Evolutionary conservation across 2,329 filamentous ascomycete species (phyloP), one percentile per base, ranked within the genome.

Genomic region (Penicillium sp.): DNA sequence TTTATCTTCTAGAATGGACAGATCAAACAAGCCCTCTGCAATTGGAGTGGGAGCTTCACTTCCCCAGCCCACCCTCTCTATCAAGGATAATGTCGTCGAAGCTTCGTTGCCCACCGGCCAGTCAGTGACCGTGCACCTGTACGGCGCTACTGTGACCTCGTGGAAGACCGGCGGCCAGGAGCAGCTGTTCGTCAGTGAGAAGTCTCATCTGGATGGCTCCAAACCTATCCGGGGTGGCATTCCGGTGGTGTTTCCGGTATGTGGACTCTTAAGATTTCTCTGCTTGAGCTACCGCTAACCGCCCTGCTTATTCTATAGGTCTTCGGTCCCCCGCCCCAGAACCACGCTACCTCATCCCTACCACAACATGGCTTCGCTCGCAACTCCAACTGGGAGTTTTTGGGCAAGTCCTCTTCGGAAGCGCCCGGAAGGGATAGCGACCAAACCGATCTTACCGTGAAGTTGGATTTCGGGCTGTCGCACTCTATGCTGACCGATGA

Each of bases 361-460:
- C 88, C 92, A 4, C 92, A 97, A 77, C 94, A 97, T 78, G 94
- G 94, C 64, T 96, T 99, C 76, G 94, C 93, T 38, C 90, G 94
- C 66, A 92, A 85, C 69, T 89, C 88, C 44, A 84, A 84, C 60
- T 99, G 94, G 94, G 92, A 97, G 74, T 96, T 94, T 73, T 82
- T 99, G 42, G 78, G 78, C 51, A 78, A 76, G 65, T 76, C 74
- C 57, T 70, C 74, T 13, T 70, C 74, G 49, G 70, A 75, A 60
- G 76, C 75, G 9, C 55, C 64, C 18, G 61, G 56, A 46, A 64
- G 53, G 9, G 61, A 60, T 52, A 70, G 69, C 56, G 69, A 76
- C 63, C 55, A 74, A 44, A 79, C 78, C 60, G 82, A 89, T 69
- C 80, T 85, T 68, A 87, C 86, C 47, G 87, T 97, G 63, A 97